Evolutionary conservation across 2,329 filamentous ascomycete genomes (phyloP), one percentile per base, ranked within the genome.

Genomic region (Aschersonia sp.): DNA sequence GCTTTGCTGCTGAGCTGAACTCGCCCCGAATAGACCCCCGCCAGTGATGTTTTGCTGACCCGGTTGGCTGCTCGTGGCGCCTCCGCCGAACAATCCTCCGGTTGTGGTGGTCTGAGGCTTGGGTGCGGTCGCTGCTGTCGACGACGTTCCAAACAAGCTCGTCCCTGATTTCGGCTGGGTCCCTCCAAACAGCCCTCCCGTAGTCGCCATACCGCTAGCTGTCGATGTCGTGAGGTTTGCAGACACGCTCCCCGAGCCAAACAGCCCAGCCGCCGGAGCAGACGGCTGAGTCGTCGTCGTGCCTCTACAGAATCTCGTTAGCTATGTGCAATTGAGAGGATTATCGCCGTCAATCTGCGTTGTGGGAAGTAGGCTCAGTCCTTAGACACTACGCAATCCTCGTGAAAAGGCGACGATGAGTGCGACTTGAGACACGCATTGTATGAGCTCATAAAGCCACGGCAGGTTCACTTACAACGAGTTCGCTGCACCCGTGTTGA

Each of bases 401-500:
- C 9, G 35, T 2, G 12, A 39, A 39, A 39, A 12, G 35, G 35
- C 8, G 12, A 39, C 8, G 35, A 39, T 9, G 35, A 39, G 35
- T 12, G 35, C 35, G 22, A 22, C 22, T 22, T 22, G 22, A 22
- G 22, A 22, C 22, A 22, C 22, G 22, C 22, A 22, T 22, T 22
- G 22, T 22, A 4, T 22, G 22, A 22, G 22, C 22, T 22, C 2
- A 22, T 22, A 22, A 22, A 22, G 22, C 22, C 22, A 22, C 22
- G 22, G 22, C 22, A 22, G 29, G 14, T 32, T 29, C 39, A 48
- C 62, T 64, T 59, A 66, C 64, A 62, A 54, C 47, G 62, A 51
- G 70, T 79, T 81, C 52, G 78, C 78, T 49, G 74, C 68, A 53
- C 70, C 72, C 14, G 77, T 80, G 63, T 81, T 82, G 64, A 81